Conservation (phyloP, 805 yeast species). For the Brettanomyces sp. region DNA sequence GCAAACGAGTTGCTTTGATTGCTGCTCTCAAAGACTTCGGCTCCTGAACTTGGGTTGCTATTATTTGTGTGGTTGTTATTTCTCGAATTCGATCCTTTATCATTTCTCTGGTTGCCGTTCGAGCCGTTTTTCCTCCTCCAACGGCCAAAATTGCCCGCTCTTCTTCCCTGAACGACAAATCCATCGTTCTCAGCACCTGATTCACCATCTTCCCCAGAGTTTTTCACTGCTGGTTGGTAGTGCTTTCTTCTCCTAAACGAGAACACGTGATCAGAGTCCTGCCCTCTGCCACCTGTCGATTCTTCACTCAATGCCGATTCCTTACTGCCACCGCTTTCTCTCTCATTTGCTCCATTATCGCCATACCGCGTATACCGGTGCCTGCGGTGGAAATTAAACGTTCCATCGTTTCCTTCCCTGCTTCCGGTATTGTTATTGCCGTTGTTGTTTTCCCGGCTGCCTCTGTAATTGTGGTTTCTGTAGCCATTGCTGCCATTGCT, state of each 20-base stretch:
- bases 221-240: not conserved
- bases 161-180: not conserved
- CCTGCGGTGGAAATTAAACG: no score
- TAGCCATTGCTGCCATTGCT: not conserved
- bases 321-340: not conserved
- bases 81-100: not conserved
- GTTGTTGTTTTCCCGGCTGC: not conserved
- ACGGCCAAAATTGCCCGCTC: not conserved
- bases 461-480: not conserved
- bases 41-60: not conserved
- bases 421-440: not conserved
- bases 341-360: not conserved
- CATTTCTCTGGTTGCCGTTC: not conserved
- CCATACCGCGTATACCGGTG: no score
- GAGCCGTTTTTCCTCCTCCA: constrained; percentile 2
- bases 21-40: not conserved
- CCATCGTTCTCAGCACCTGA: not conserved
- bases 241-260: not conserved
- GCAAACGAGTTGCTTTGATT: constrained; percentile 12
- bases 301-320: not conserved
- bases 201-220: not conserved
- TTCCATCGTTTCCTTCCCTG: no score
- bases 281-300: not conserved
- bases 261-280: not conserved
- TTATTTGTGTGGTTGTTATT: not conserved